phyloP scores from a whole-genome alignment of 164 flowering plant species.

The Magnolia kwangsiensis region DNA sequence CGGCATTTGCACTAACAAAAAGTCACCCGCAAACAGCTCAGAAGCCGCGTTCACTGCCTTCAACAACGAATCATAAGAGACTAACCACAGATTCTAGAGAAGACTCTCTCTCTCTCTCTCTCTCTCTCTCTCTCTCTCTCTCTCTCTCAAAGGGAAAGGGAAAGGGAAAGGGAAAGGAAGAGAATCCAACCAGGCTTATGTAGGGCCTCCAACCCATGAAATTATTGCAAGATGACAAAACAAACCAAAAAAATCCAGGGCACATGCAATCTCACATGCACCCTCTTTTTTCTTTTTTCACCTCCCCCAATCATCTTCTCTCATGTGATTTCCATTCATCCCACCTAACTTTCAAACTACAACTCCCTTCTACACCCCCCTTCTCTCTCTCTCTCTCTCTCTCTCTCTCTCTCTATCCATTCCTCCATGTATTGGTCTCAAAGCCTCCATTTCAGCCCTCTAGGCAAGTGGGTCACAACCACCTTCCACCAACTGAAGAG shows the following conservation, averaged over 20 bases:
- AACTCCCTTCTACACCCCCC: neutral
- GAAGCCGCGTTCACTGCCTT: neutral
- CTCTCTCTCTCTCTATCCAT: constrained; percentile 7
- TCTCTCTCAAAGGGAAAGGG: neutral
- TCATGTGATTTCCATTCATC: constrained; percentile 4
- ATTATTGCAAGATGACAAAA: constrained; percentile 35
- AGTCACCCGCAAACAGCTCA: neutral
- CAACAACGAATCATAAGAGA: no score
- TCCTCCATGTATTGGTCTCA: constrained; percentile 26
- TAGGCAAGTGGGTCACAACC: constrained; percentile 19
- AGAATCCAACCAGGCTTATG: neutral
- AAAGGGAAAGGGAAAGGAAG: neutral
- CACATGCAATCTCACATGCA: constrained; percentile 29
- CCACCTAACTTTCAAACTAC: neutral
- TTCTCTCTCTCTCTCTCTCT: neutral
- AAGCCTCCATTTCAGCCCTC: constrained; percentile 16
- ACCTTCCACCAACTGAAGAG: constrained; percentile 10
- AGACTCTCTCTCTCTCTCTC: neutral
- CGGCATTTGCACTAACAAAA: no score
- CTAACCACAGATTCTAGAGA: neutral
- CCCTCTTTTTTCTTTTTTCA: neutral
- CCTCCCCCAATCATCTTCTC: constrained; percentile 12
- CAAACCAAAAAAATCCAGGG: constrained; percentile 1
- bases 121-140: constrained; percentile 4
- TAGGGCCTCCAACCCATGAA: constrained; percentile 8